Conservation (phyloP, 768 basidiomycete genomes). For the Fomitopsis serialis region DNA sequence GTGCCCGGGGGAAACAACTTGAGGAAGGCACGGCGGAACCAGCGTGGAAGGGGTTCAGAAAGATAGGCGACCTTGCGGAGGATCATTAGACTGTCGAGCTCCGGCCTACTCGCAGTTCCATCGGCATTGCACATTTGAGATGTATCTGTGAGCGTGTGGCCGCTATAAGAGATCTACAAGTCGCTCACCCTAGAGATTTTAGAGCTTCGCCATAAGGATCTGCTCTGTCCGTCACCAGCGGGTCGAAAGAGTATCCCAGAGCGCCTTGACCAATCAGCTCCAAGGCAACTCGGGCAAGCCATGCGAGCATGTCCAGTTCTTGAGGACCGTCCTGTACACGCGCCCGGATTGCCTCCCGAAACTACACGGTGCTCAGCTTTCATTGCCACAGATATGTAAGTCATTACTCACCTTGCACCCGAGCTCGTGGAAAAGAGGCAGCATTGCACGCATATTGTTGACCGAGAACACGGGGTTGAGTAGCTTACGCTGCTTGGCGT, state of each 20-base stretch:
- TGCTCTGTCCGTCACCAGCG: slow-evolving; percentile 20
- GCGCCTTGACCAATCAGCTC: slow-evolving; percentile 42
- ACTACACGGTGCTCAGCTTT: too few species aligned
- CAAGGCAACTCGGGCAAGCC: slow-evolving; percentile 21
- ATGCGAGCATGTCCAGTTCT: slow-evolving; percentile 19
- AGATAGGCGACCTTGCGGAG: too few species aligned
- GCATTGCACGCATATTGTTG: slow-evolving; percentile 6
- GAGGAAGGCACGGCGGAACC: too few species aligned
- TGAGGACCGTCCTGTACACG: background rate
- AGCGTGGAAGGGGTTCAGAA: too few species aligned
- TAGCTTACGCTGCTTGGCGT: slow-evolving; percentile 5
- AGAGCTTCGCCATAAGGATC: slow-evolving; percentile 5
- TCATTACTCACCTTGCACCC: background rate
- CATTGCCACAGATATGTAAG: too few species aligned
- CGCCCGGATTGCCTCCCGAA: too few species aligned
- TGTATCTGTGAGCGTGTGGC: too few species aligned
- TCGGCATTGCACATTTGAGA: too few species aligned
- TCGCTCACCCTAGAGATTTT: slow-evolving; percentile 23
- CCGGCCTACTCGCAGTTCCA: too few species aligned
- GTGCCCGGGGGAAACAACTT: too few species aligned
- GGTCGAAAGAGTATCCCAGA: slow-evolving; percentile 34
- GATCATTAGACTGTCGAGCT: too few species aligned
- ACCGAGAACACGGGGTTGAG: slow-evolving; percentile 11
- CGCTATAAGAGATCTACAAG: too few species aligned
- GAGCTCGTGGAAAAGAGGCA: slow-evolving; percentile 2